Evolutionary conservation across 345 rosid species (phyloP).

Genomic region (Rhodamnia argentea): DNA sequence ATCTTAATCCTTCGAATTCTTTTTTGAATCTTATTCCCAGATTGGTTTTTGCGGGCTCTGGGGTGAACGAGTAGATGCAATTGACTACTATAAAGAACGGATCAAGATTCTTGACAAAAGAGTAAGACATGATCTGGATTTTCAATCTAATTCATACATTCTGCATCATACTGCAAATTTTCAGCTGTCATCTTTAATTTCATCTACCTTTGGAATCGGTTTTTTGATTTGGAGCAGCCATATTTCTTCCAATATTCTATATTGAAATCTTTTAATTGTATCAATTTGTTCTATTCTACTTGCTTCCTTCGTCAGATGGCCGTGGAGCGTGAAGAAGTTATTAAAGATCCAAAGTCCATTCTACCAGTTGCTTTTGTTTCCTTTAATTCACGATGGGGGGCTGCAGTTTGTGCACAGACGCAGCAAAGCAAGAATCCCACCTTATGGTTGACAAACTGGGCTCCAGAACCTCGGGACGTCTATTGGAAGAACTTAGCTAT

Average conservation of each 20-base stretch:
- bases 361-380: conserved; percentile 89
- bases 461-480: conserved; percentile 94
- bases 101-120: conserved; percentile 42
- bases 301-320: conserved; percentile 46
- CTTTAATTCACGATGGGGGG: conserved; percentile 93
- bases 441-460: conserved; percentile 88
- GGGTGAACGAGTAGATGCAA: conserved; percentile 67
- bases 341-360: conserved; percentile 59
- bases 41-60: conserved; percentile 74
- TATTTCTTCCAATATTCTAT: background rate
- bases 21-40: conserved; percentile 23
- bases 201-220: background rate
- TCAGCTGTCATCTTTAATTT: background rate
- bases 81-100: conserved; percentile 68
- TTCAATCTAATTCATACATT: background rate
- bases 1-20: background rate
- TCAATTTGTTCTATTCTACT: background rate
- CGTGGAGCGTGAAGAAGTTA: conserved; percentile 61
- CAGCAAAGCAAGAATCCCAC: conserved; percentile 96
- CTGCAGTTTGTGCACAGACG: conserved; percentile 98
- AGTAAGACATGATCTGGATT: conserved; percentile 26
- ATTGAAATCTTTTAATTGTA: background rate
- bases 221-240: background rate
- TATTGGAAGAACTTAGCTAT: conserved; percentile 92
- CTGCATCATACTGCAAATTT: background rate